Evolutionary conservation across 2,329 filamentous ascomycete genomes (phyloP), one percentile per base, ranked within the genome.

Genomic region (Fusarium siculi): DNA sequence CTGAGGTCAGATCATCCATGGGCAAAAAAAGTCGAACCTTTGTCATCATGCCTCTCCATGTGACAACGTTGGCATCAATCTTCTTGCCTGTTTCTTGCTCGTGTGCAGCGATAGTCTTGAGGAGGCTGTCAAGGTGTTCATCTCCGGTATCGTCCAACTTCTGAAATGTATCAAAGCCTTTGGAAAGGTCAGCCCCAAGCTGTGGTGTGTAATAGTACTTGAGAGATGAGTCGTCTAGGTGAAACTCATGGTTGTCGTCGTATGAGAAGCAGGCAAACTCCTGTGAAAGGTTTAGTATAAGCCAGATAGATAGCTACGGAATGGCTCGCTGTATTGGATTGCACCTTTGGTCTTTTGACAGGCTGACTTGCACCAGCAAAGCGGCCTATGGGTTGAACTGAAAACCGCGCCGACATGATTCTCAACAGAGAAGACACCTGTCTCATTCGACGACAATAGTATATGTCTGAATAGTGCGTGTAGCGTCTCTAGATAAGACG

Each of bases 11-110:
- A 36, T 9, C 12, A 25, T 21, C n/a, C 5, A 19, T 43, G 10
- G 50, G 15, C 21, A 40, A 37, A 42, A 44, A 30, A 34, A 42
- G 28, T 58, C 82, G 59, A 80, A 95, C 94, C 88, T 98, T 99
- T 71, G 96, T 98, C 92, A 99, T 95, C 94, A 98, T 98, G 42
- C 96, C 96, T 78, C 96, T 88, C 96, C 96, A 99, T 4, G 96
- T 98, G 57, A 98, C 87, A 50, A 98, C 81, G 76, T 97, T 91
- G 5, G 93, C 92, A 69, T 95, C 91, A 37, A 92, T 91, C 78
- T 88, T 91, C 77, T 89, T 87, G 5, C 89, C 88, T 2, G 87
- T 89, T 73, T 90, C 86, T 80, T 91, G 86, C 82, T 98, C 96
- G 74, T 93, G 87, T 32, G 88, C 87, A 54, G 91, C 86, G 50